Percentiles rank a stretch among this genome's conserved stretches.
phyloP scores from a whole-genome alignment of 352 stramenopile species.

The Phytophthora crassamura region DNA sequence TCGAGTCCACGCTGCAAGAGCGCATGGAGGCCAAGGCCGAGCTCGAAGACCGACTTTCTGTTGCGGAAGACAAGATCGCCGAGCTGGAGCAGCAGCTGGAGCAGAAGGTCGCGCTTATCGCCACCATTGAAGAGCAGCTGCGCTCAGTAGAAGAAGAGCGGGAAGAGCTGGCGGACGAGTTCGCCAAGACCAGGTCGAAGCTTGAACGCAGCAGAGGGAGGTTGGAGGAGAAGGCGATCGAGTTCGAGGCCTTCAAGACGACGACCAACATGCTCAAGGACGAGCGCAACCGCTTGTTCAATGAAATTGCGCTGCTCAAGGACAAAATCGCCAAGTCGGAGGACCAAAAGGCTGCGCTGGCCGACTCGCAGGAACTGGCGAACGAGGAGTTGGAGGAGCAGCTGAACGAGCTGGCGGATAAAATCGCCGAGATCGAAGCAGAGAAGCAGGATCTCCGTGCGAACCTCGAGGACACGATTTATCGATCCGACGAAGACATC shows the following conservation, averaged over 20 bases:
- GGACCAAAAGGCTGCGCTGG: conserved; percentile 51
- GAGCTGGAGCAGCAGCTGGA: conserved; percentile 62
- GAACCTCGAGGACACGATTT: conserved; percentile 44
- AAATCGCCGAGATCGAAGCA: conserved; percentile 63
- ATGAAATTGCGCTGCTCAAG: conserved; percentile 63
- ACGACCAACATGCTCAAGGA: conserved; percentile 71
- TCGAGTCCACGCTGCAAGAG: conserved; percentile 62
- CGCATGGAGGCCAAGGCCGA: conserved; percentile 50
- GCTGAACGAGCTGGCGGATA: conserved; percentile 61
- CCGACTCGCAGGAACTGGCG: conserved; percentile 50
- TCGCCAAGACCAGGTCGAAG: conserved; percentile 52
- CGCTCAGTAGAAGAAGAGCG: conserved; percentile 52
- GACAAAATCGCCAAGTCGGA: conserved; percentile 53
- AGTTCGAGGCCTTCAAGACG: conserved; percentile 65
- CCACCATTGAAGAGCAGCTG: conserved; percentile 59
- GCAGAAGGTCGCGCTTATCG: conserved; percentile 61
- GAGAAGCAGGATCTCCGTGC: conserved; percentile 56
- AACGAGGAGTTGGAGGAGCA: conserved; percentile 67
- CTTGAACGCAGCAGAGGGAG: conserved; percentile 53
- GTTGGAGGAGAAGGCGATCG: conserved; percentile 71
- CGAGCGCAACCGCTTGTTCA: conserved; percentile 57
- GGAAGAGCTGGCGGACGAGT: conserved; percentile 53
- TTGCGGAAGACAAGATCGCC: conserved; percentile 56
- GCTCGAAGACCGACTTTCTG: conserved; percentile 54
- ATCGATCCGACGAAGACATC: conserved; percentile 56